These are phyloP conservation scores for Aurantiochytrium sp. DNA, from an alignment of 108 stramenopile genomes.

Conservation along the genomic window DNA sequence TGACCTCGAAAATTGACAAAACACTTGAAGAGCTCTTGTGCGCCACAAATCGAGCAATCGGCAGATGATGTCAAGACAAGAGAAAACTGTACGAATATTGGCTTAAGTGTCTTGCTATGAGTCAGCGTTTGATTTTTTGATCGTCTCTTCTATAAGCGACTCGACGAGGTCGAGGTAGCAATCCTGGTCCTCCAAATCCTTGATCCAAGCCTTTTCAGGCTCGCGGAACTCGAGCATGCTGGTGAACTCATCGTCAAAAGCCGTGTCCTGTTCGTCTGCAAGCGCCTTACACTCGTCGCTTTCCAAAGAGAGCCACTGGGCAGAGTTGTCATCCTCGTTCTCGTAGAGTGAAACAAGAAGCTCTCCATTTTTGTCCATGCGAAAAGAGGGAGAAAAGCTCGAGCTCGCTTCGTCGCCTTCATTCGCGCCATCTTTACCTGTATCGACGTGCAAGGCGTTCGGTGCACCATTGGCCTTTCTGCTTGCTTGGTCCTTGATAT, in stretches of 20 bases:
- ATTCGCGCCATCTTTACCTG: too few relatives aligned
- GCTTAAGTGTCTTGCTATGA: too few relatives aligned
- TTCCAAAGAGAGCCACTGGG: background rate
- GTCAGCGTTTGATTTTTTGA: too few relatives aligned
- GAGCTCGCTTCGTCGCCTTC: background rate
- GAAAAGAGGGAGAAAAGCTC: background rate
- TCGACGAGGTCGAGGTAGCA: background rate
- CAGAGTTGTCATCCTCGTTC: background rate
- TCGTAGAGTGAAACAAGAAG: background rate
- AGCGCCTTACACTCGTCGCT: background rate
- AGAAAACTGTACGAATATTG: too few relatives aligned
- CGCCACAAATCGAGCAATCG: too few relatives aligned
- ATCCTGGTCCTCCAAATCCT: background rate
- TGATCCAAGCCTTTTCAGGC: background rate
- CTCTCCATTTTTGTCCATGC: background rate
- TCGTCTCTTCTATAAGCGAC: background rate
- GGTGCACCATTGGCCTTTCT: too few relatives aligned
- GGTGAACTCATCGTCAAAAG: background rate
- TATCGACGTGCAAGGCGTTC: too few relatives aligned
- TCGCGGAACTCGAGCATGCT: background rate
- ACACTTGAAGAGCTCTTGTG: too few relatives aligned
- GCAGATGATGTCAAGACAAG: too few relatives aligned
- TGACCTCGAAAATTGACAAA: too few relatives aligned
- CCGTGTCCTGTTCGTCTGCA: background rate
- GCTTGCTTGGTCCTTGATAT: too few relatives aligned